phyloP scores from a whole-genome alignment of 257 asterid species.

The Paulownia fortunei region DNA sequence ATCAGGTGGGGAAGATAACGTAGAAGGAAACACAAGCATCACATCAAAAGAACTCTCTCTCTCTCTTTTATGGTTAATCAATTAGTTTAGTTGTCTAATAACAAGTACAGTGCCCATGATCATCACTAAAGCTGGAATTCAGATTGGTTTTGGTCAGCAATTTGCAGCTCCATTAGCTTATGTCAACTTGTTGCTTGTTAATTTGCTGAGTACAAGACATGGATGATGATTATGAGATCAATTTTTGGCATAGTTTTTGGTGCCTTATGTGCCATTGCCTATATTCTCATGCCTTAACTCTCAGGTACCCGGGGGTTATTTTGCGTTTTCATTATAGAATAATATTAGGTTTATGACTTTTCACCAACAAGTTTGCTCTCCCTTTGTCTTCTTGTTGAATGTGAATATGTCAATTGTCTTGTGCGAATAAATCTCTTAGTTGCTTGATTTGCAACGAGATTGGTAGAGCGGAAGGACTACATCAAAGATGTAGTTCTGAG shows the following conservation, averaged over 20 bases:
- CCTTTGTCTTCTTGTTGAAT: not conserved
- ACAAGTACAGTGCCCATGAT: not conserved
- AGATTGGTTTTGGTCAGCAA: not conserved
- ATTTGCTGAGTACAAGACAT: constrained; percentile 14
- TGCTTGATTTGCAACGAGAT: not conserved
- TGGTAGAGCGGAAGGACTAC: not conserved
- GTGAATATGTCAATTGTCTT: not conserved
- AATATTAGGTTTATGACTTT: not conserved
- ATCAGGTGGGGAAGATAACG: not conserved
- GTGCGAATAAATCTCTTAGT: constrained; percentile 10
- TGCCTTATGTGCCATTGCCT: constrained; percentile 4
- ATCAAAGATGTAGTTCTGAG: not conserved
- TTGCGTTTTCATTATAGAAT: not conserved
- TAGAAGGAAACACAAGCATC: not conserved
- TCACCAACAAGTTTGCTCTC: not conserved
- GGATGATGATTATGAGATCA: constrained; percentile 13
- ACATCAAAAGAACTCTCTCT: not conserved
- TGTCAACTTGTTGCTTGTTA: not conserved
- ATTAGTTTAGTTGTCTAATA: not conserved
- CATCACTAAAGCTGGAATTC: not conserved
- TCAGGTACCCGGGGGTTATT: not conserved
- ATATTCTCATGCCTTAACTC: constrained; percentile 4
- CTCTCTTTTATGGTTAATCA: not conserved
- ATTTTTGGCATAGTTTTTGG: not conserved
- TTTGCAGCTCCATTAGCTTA: not conserved